Conservation (phyloP, 495 filamentous ascomycete species). For the Penicillium alfredii region DNA sequence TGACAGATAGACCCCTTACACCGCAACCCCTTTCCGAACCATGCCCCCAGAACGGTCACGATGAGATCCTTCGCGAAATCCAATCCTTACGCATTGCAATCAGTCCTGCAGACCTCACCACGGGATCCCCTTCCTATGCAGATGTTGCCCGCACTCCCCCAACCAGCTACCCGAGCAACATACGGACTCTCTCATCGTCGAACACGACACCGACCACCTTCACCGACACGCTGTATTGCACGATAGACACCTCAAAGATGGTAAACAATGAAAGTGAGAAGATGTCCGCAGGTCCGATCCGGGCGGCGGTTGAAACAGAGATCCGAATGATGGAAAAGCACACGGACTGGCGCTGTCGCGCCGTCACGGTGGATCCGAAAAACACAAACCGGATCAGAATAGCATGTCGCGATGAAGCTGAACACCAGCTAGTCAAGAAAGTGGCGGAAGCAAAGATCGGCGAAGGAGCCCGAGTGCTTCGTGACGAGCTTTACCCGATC, state of each 20-base stretch:
- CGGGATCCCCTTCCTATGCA: constrained; percentile 16
- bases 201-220: constrained; percentile 15
- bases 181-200: constrained; percentile 9
- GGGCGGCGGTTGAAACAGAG: constrained; percentile 23
- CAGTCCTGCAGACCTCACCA: constrained; percentile 3
- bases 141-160: constrained; percentile 18
- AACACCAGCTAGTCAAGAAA: constrained; percentile 23
- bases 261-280: constrained; percentile 16
- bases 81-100: constrained; percentile 14
- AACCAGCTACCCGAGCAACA: constrained; percentile 16
- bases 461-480: constrained; percentile 22
- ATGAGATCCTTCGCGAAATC: constrained; percentile 17
- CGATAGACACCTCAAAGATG: constrained; percentile 22
- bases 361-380: constrained; percentile 21
- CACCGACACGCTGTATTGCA: constrained; percentile 20
- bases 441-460: constrained; percentile 18
- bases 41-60: constrained; percentile 8
- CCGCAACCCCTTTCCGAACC: constrained; percentile 8
- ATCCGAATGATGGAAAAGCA: constrained; percentile 20
- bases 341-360: constrained; percentile 22
- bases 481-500: constrained; percentile 27
- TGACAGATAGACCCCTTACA: constrained; percentile 8
- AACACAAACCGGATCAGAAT: constrained; percentile 22
- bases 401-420: constrained; percentile 21
- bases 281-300: constrained; percentile 17